Percentiles rank a stretch among this genome's conserved stretches.
These are phyloP conservation scores for Phytopythium montanum DNA, from an alignment of 352 stramenopile genomes.

Conservation along the genomic window DNA sequence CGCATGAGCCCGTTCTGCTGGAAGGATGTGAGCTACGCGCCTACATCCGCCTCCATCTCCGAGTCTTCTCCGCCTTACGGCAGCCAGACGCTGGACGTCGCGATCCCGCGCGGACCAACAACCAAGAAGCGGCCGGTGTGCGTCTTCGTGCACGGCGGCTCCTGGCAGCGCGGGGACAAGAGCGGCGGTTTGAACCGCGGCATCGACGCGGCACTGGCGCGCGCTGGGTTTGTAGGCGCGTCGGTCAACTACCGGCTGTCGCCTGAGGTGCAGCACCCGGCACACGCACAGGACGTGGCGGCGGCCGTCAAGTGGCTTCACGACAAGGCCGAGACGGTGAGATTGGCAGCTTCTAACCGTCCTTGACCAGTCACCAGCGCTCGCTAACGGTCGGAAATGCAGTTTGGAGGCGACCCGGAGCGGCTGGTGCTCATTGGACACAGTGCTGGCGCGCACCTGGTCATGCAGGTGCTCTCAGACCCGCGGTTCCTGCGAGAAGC, in stretches of 20 bases:
- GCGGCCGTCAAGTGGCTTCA: conserved; percentile 60
- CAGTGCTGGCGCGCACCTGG: conserved; percentile 73
- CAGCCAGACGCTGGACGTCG: conserved; percentile 66
- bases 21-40: conserved; percentile 9
- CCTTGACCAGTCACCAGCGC: not conserved
- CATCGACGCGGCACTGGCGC: conserved; percentile 59
- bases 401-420: conserved; percentile 73
- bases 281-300: conserved; percentile 63
- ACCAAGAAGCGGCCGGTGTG: conserved; percentile 49
- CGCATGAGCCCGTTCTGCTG: conserved; percentile 40
- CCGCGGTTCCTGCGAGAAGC: conserved; percentile 39
- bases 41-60: conserved; percentile 11
- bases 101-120: conserved; percentile 32
- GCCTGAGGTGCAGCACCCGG: conserved; percentile 66
- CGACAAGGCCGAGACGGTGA: conserved; percentile 61
- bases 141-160: conserved; percentile 81
- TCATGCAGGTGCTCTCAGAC: conserved; percentile 68
- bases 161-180: conserved; percentile 85
- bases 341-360: not conserved
- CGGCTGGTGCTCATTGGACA: conserved; percentile 64
- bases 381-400: not conserved
- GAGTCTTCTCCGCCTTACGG: conserved; percentile 20
- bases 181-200: conserved; percentile 52
- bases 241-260: conserved; percentile 83
- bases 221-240: conserved; percentile 48